Evolutionary conservation across 176 grass and related monocot species (phyloP).

Genomic region (maize (Zea mays)): DNA sequence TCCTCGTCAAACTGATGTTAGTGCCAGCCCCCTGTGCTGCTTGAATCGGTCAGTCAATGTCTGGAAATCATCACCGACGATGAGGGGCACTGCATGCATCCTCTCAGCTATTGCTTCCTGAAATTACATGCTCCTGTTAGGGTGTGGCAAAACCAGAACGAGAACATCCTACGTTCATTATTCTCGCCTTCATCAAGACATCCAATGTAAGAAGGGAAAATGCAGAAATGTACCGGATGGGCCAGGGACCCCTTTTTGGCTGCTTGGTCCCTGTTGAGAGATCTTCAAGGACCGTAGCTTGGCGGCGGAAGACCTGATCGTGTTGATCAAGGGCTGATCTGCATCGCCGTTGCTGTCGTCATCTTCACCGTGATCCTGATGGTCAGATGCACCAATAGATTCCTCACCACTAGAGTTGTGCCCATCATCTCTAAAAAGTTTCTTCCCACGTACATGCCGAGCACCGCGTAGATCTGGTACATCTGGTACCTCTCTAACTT

Average conservation of each 20-base stretch:
- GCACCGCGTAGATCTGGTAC: neutral
- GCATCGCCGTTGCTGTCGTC: conserved; percentile 65
- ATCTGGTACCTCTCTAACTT: conserved; percentile 58
- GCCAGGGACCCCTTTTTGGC: conserved; percentile 42
- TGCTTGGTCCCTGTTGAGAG: conserved; percentile 50
- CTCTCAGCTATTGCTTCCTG: conserved; percentile 48
- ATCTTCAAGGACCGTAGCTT: conserved; percentile 77
- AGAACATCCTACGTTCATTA: neutral
- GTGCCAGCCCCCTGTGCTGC: neutral
- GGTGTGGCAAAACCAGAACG: neutral
- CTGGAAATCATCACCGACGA: neutral
- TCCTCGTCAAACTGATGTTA: neutral
- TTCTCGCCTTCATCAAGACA: neutral
- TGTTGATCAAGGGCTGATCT: conserved; percentile 77
- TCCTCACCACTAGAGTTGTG: conserved; percentile 70
- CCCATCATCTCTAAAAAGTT: conserved; percentile 64
- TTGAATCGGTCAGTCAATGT: neutral
- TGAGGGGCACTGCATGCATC: neutral
- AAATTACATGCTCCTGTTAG: conserved; percentile 19
- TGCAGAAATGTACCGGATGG: conserved; percentile 53
- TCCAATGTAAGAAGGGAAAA: neutral
- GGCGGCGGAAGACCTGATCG: conserved; percentile 71
- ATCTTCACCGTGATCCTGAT: conserved; percentile 50
- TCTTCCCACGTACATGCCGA: conserved; percentile 59
- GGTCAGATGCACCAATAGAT: conserved; percentile 67